phyloP scores from a whole-genome alignment of 1,284 basidiomycete species.

The Pseudozyma pruni region DNA sequence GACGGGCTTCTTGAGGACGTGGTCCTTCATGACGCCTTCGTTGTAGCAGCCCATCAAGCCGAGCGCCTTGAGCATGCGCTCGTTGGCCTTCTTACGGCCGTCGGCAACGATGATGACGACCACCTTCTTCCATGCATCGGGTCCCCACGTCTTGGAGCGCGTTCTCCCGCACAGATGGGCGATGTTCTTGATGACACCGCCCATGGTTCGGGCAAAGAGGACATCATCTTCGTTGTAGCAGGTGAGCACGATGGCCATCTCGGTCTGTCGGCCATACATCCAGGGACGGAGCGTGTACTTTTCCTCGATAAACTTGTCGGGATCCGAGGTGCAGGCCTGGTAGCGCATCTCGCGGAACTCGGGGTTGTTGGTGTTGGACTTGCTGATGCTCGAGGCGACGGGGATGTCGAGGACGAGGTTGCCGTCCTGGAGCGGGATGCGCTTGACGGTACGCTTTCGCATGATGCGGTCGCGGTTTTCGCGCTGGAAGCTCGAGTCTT shows the following conservation, averaged over 20 bases:
- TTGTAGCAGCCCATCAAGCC: conserved; percentile 73
- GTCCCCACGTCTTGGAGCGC: conserved; percentile 93
- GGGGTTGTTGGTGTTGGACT: conserved; percentile 73
- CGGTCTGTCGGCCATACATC: conserved; percentile 79
- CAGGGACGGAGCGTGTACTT: conserved; percentile 88
- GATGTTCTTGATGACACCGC: conserved; percentile 84
- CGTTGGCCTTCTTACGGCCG: conserved; percentile 89
- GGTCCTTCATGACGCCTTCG: conserved; percentile 84
- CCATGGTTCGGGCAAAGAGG: conserved; percentile 89
- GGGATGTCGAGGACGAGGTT: conserved; percentile 68
- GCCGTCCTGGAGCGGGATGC: conserved; percentile 66
- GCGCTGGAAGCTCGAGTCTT: conserved; percentile 23
- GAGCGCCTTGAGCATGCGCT: conserved; percentile 88
- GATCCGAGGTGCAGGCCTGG: conserved; percentile 69
- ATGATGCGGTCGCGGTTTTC: conserved; percentile 49
- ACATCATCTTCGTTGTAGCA: conserved; percentile 93
- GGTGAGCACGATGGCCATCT: conserved; percentile 83
- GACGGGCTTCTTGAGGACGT: conserved; percentile 85
- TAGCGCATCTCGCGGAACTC: conserved; percentile 81
- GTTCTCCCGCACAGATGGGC: conserved; percentile 82
- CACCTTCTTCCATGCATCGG: conserved; percentile 92
- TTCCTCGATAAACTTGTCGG: conserved; percentile 86
- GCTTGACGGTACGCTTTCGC: conserved; percentile 68
- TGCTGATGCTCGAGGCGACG: conserved; percentile 68
- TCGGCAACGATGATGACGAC: conserved; percentile 82